phyloP scores from a whole-genome alignment of 192 early-diverging fungal genomes.

The Coemansia sp. region DNA sequence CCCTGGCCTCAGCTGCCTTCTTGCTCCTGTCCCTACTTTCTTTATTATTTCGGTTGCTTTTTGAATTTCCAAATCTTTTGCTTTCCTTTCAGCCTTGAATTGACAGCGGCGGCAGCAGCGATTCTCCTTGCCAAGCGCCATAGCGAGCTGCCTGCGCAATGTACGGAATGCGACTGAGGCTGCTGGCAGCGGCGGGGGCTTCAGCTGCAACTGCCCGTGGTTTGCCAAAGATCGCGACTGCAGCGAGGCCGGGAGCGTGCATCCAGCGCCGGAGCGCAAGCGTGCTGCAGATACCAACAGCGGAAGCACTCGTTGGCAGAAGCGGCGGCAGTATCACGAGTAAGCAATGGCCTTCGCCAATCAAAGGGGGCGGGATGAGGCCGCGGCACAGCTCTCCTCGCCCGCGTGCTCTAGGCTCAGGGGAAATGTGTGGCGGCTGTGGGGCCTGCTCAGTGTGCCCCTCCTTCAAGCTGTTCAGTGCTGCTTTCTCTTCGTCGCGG shows the following conservation, averaged over 20 bases:
- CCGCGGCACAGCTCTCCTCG: neutral
- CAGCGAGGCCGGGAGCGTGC: neutral
- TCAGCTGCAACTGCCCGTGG: neutral
- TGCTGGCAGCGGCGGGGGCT: neutral
- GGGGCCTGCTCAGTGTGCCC: too few relatives aligned
- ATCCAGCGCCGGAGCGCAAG: neutral
- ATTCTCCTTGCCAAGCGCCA: neutral
- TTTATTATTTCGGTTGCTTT: neutral
- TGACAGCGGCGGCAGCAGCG: neutral
- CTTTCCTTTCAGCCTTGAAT: neutral
- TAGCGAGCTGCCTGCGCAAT: neutral
- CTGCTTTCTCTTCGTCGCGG: neutral
- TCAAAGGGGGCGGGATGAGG: neutral
- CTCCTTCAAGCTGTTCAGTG: neutral
- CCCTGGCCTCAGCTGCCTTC: neutral
- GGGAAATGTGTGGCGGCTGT: too few relatives aligned
- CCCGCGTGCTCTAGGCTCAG: too few relatives aligned
- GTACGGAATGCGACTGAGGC: neutral
- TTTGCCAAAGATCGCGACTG: too few relatives aligned
- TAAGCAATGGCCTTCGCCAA: neutral
- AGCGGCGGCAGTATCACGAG: slow-evolving; percentile 1
- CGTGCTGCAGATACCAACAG: neutral
- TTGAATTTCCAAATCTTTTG: neutral
- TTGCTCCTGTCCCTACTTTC: neutral
- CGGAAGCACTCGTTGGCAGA: neutral